These are phyloP conservation scores for Aureobasidium musti DNA, from an alignment of 2,329 filamentous ascomycete species.

Conservation along the genomic window DNA sequence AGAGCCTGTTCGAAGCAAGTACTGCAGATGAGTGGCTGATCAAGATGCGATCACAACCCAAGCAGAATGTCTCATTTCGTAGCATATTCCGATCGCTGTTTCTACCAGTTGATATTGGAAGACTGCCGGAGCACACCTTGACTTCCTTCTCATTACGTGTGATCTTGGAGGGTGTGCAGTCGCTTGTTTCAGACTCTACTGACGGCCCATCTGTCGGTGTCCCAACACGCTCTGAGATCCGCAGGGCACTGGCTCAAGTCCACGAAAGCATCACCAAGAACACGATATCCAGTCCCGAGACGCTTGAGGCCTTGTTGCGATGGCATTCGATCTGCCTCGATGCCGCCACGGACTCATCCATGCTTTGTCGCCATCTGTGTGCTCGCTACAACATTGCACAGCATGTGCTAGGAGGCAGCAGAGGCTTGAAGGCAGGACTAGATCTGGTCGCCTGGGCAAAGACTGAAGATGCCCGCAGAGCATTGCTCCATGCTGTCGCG, in stretches of 20 bases:
- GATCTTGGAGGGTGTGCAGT: conserved; percentile 50
- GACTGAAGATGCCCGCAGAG: conserved; percentile 45
- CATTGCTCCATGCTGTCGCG: conserved; percentile 49
- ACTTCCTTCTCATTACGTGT: conserved; percentile 49
- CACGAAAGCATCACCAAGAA: conserved; percentile 45
- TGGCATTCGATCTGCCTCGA: conserved; percentile 52
- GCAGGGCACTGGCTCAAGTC: conserved; percentile 45
- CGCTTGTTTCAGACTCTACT: conserved; percentile 47
- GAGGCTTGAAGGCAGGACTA: conserved; percentile 38
- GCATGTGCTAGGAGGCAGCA: conserved; percentile 44
- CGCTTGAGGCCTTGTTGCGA: conserved; percentile 47
- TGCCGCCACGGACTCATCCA: conserved; percentile 46
- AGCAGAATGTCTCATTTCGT: conserved; percentile 45
- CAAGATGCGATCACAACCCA: conserved; percentile 40
- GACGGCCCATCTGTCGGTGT: conserved; percentile 46
- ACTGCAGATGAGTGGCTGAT: conserved; percentile 47
- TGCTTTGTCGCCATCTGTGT: conserved; percentile 47
- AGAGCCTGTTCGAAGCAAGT: conserved; percentile 46
- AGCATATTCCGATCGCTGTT: conserved; percentile 48
- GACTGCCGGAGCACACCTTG: conserved; percentile 40
- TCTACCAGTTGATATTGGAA: conserved; percentile 11
- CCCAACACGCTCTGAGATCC: conserved; percentile 45
- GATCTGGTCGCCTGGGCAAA: conserved; percentile 46
- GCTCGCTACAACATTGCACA: conserved; percentile 45
- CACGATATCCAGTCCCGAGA: conserved; percentile 43